Evolutionary conservation across 148 eudicot species (phyloP).

Genomic region (Silene uniflora): DNA sequence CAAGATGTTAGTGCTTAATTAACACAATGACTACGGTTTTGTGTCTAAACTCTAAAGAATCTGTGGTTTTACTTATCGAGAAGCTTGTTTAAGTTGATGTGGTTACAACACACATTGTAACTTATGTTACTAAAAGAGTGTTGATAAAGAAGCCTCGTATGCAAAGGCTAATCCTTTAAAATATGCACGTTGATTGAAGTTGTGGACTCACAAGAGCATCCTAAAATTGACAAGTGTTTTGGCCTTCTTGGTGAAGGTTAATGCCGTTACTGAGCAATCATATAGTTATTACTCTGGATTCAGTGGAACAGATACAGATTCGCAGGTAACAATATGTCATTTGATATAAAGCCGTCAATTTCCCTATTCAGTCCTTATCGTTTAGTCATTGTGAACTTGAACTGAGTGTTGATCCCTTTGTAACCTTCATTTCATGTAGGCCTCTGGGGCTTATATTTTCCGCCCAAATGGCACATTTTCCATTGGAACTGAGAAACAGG

Average conservation of each 20-base stretch:
- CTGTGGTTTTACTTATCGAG: background rate
- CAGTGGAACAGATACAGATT: slow-evolving; percentile 37
- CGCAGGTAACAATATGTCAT: slow-evolving; percentile 32
- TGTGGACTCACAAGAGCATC: background rate
- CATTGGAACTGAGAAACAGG: slow-evolving; percentile 49
- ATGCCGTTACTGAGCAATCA: slow-evolving; percentile 35
- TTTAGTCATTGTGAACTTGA: slow-evolving; percentile 7
- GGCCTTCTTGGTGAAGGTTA: slow-evolving; percentile 32
- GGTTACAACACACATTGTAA: background rate
- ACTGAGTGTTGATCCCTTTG: background rate
- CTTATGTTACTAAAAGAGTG: background rate
- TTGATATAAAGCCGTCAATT: background rate
- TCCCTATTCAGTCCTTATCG: background rate
- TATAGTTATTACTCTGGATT: slow-evolving; percentile 38
- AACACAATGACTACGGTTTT: background rate
- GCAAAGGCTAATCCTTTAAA: background rate
- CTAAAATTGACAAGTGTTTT: background rate
- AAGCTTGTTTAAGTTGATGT: background rate
- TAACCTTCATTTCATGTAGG: slow-evolving; percentile 31
- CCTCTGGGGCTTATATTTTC: slow-evolving; percentile 88
- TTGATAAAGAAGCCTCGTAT: background rate
- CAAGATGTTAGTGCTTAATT: background rate
- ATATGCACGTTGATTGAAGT: background rate
- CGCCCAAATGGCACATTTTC: slow-evolving; percentile 74
- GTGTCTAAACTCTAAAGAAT: background rate